Percentiles rank a stretch among this genome's conserved stretches.
Evolutionary conservation across 1,284 basidiomycete genomes (phyloP).

Genomic region (Ceratobasidium sp.): DNA sequence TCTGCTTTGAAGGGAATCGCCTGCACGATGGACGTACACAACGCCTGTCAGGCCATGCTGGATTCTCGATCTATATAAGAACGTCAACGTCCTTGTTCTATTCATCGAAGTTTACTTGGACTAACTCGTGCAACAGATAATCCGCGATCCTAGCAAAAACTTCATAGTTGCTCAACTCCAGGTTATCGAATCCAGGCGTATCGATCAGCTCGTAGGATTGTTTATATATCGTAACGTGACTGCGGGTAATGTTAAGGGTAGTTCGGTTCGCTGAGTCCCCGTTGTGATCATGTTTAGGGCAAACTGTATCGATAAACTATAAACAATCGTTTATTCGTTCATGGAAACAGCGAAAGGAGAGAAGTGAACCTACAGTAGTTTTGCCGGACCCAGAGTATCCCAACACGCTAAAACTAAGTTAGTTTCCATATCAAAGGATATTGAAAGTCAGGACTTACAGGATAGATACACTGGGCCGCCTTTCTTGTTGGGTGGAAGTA

Average conservation of each 20-base stretch:
- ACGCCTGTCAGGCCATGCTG: background rate
- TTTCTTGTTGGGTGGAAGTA: too few species aligned
- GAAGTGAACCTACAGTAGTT: background rate
- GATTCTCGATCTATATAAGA: background rate
- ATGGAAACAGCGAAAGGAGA: background rate
- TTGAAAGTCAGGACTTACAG: too few species aligned
- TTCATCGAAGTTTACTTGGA: background rate
- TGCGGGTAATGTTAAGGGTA: slow-evolving; percentile 6
- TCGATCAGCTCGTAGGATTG: slow-evolving; percentile 29
- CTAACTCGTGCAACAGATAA: slow-evolving; percentile 24
- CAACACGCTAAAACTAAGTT: slow-evolving; percentile 4
- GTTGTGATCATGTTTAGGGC: background rate
- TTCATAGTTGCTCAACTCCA: slow-evolving; percentile 6
- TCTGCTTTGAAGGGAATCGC: slow-evolving; percentile 21
- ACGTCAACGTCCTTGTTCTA: background rate
- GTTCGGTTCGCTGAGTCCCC: background rate
- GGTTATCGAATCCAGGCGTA: slow-evolving; percentile 39
- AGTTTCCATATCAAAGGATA: too few species aligned
- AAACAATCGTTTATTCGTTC: background rate
- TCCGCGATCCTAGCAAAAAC: slow-evolving; percentile 16
- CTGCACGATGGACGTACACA: slow-evolving; percentile 21
- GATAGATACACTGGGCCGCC: too few species aligned
- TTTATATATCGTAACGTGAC: slow-evolving; percentile 11
- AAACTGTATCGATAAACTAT: slow-evolving; percentile 11
- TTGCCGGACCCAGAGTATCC: slow-evolving; percentile 34